These are phyloP conservation scores for Lentinula detonsa DNA, from an alignment of 768 basidiomycete species.

Conservation along the genomic window DNA sequence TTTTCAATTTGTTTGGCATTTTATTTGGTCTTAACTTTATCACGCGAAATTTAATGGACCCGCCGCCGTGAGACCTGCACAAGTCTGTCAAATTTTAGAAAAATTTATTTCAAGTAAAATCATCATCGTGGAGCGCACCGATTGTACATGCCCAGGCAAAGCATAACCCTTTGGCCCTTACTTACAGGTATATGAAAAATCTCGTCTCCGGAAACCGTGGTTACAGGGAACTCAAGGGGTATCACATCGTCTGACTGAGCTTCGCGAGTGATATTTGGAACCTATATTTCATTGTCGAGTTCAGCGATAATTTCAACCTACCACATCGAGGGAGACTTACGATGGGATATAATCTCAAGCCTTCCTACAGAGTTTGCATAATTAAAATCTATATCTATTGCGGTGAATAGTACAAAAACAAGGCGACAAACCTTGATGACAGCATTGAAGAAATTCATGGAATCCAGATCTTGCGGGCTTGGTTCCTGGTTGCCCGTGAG, in stretches of 20 bases:
- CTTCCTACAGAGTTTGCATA: slow-evolving; percentile 17
- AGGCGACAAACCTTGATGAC: slow-evolving; percentile 15
- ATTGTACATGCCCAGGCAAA: slow-evolving; percentile 49
- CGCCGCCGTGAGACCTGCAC: slow-evolving; percentile 12
- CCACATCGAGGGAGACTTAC: slow-evolving; percentile 1
- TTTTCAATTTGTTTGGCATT: too few relatives aligned
- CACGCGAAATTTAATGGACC: too few relatives aligned
- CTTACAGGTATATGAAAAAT: slow-evolving; percentile 43
- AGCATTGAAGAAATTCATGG: slow-evolving; percentile 22
- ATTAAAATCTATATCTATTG: too few relatives aligned
- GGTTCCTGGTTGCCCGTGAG: slow-evolving; percentile 9
- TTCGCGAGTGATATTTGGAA: neutral
- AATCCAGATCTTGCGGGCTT: slow-evolving; percentile 23
- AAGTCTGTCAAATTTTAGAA: neutral
- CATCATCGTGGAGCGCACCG: neutral
- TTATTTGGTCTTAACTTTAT: too few relatives aligned
- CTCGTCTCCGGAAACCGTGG: slow-evolving; percentile 34
- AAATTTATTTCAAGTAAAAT: neutral
- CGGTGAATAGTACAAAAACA: neutral
- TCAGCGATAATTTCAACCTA: neutral
- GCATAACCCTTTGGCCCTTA: slow-evolving; percentile 42
- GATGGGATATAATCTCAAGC: slow-evolving; percentile 25
- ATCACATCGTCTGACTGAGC: slow-evolving; percentile 41
- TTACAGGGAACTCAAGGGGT: slow-evolving; percentile 52
- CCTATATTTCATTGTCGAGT: neutral